Evolutionary conservation across 2,329 filamentous ascomycete species (phyloP), one percentile per base, ranked within the genome.

Genomic region (Pyrenochaeta sp.): DNA sequence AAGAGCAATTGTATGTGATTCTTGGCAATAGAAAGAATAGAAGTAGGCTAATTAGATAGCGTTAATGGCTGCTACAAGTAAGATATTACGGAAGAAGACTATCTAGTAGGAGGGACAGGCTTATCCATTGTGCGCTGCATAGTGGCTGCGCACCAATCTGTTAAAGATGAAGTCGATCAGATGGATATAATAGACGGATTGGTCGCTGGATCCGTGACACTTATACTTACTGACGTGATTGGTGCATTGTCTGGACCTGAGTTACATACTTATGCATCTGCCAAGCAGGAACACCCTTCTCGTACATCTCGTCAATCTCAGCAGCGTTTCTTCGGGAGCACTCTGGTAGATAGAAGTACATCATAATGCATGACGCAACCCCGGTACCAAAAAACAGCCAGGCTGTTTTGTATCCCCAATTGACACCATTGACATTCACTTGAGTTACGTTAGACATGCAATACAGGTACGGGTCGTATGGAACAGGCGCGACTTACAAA

Each of bases 281-380:
- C 17, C 32, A 11, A 13, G 32, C 32, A 4, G 32, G 32, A 7
- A 35, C 17, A 7, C 18, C 11, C 7, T 35, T 35, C 9, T 21
- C 15, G 32, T 35, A 35, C 32, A 35, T 35, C 17, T 35, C 32
- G 22, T 35, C 32, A 11, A 35, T 21, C 32, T 35, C 32, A 8
- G 32, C 32, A 20, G 10, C 20, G 18, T 35, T 35, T 4, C 32
- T 15, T 19, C n/a, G 17, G 17, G 32, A 35, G 8, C 17, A 19
- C 32, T 35, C 32, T 4, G 32, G 32, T 7, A 35, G 17, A 23
- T 21, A 35, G 20, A 35, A 35, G 17, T 19, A 35, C 4, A 35
- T 13, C 13, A 23, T 9, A 35, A 35, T 13, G 32, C 32, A 21
- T 6, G n/a, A 15, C 8, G 15, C 7, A 7, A 20, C 10, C 11